Evolutionary conservation across 768 basidiomycete species (phyloP).

Genomic region (Mrakia frigida): DNA sequence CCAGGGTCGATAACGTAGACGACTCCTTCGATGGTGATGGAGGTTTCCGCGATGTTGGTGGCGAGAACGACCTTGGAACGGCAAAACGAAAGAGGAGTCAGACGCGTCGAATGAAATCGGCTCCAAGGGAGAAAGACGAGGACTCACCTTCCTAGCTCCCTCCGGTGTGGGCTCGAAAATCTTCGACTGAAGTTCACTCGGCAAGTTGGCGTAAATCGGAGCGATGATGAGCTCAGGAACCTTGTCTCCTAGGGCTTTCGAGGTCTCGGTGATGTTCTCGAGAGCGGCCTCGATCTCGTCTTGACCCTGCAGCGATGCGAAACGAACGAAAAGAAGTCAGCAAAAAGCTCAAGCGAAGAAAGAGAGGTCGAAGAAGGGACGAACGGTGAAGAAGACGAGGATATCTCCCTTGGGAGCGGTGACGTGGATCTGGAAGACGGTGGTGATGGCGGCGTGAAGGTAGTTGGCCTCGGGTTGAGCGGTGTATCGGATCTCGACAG

Average conservation of each 20-base stretch:
- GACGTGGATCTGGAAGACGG: slow-evolving; percentile 97
- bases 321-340: neutral
- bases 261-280: slow-evolving; percentile 92
- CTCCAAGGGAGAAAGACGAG: neutral
- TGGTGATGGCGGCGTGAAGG: slow-evolving; percentile 95
- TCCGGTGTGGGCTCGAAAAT: slow-evolving; percentile 98
- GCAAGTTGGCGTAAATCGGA: slow-evolving; percentile 98
- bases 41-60: slow-evolving; percentile 99
- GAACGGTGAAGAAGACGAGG: slow-evolving; percentile 88
- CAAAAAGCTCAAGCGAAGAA: neutral
- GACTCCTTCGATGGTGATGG: slow-evolving; percentile 97
- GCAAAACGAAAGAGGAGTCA: neutral
- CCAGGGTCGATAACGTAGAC: slow-evolving; percentile 99
- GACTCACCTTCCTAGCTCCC: slow-evolving; percentile 70
- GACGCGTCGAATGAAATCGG: neutral
- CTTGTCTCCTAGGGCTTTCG: slow-evolving; percentile 90
- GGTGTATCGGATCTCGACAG: slow-evolving; percentile 97
- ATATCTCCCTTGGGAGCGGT: slow-evolving; percentile 98
- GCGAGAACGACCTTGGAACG: slow-evolving; percentile 70
- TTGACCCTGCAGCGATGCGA: slow-evolving; percentile 62
- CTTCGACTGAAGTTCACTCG: slow-evolving; percentile 98
- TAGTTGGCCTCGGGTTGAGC: slow-evolving; percentile 99
- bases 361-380: slow-evolving; percentile 36
- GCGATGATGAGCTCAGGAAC: slow-evolving; percentile 89
- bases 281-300: slow-evolving; percentile 98